Base-by-base conservation (phyloP, 306 rosid genomes). In the Lagenaria siceraria region DNA sequence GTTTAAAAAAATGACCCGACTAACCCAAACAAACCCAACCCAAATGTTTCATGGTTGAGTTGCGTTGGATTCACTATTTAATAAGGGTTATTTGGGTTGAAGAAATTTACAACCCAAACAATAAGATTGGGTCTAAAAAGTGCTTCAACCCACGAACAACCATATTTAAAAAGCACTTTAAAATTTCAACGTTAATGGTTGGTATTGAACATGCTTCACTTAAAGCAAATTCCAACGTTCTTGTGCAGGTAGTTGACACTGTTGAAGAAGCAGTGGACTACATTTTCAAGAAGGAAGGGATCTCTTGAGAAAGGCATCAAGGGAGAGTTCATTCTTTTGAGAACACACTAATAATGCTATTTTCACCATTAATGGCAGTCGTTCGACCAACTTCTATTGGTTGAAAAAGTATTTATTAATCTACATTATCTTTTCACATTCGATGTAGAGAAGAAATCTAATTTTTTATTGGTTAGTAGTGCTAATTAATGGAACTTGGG, bases 261-360 rank as follows among this genome's bases (percentile, higher is more conserved):
- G 85, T 85, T 17, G 80, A 82, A 64, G 87, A 85, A 54, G 87
- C 87, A 17, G 83, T 82, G 62, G 83, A 85, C 21, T 85, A 36
- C 62, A 82, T 85, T 82, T 49, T 81, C 55, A 38, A 25, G 48
- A 81, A 80, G 79, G 87, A 85, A 74, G 74, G 78, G 51, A 13
- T 62, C 19, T 70, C 72, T 8, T 76, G n/a, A 53, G 24, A 68
- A 55, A 53, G 19, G 25, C 11, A 21, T 22, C 8, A 71, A 15
- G 76, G 75, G 56, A 19, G n/a, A 10, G 17, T 40, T 42, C 3
- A 69, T 40, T 42, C 19, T 40, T 69, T 69, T 22, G 53, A 1
- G 13, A 70, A 43, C 56, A 22, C 7, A 21, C 24, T 70, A 27
- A 70, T 25, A 48, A 38, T 66, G 29, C 8, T 65, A 9, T 29